Conservation (phyloP, 164 flowering plant species). For the Stephania japonica region DNA sequence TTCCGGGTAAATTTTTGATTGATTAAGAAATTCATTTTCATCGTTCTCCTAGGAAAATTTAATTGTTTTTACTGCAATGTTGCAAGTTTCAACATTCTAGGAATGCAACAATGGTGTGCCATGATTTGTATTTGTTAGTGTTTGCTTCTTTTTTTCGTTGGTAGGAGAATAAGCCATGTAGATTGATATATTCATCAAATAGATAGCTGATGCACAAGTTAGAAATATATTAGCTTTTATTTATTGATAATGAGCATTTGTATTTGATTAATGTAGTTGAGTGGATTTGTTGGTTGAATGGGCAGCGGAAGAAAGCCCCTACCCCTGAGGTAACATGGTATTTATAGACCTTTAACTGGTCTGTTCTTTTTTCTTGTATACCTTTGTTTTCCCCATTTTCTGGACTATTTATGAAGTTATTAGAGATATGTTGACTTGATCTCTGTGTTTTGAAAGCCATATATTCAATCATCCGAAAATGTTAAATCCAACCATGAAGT, state of each 20-base stretch:
- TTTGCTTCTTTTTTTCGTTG: background rate
- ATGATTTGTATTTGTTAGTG: background rate
- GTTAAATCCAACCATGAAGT: background rate
- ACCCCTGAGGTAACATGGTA: slow-evolving; percentile 60
- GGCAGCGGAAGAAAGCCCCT: slow-evolving; percentile 87
- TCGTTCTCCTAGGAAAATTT: background rate
- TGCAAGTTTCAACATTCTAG: too few species aligned
- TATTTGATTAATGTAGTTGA: slow-evolving; percentile 55
- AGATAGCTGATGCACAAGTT: background rate
- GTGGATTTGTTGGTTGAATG: slow-evolving; percentile 99
- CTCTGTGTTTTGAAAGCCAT: background rate
- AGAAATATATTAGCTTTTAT: background rate
- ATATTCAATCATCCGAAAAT: background rate
- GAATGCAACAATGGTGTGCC: background rate
- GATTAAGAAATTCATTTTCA: slow-evolving; percentile 1
- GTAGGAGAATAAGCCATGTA: background rate
- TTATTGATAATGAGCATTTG: slow-evolving; percentile 2
- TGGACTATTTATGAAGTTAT: background rate
- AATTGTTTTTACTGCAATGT: too few species aligned
- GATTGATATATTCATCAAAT: background rate
- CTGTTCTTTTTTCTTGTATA: background rate
- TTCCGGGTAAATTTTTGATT: slow-evolving; percentile 56
- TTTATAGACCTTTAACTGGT: background rate
- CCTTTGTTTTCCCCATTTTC: background rate
- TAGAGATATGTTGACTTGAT: background rate